Conservation (phyloP, 495 filamentous ascomycete genomes). For the Neurospora tetrasperma region DNA sequence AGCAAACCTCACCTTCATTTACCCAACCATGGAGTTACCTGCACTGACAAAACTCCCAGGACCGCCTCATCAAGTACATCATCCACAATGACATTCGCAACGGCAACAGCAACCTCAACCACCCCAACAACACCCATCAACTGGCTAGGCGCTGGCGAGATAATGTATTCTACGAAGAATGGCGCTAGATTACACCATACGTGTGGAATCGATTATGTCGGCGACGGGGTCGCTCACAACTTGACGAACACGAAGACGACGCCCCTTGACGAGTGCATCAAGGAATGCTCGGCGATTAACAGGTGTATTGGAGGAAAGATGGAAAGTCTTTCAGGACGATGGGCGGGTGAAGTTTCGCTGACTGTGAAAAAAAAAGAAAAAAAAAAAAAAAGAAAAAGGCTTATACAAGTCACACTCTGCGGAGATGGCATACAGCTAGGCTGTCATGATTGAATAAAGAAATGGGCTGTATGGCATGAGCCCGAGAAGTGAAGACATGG, state of each 20-base stretch:
- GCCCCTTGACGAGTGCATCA: conserved; percentile 14
- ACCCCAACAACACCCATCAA: neutral
- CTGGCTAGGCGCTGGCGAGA: conserved; percentile 8
- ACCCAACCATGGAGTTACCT: neutral
- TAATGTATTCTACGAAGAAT: conserved; percentile 4
- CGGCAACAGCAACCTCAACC: neutral
- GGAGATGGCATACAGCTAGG: conserved; percentile 12
- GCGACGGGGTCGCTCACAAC: conserved; percentile 7
- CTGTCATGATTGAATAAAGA: neutral
- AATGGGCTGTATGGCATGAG: neutral
- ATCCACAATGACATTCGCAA: neutral
- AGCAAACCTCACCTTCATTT: neutral
- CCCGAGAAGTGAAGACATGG: neutral
- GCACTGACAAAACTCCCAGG: neutral
- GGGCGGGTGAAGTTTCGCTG: neutral
- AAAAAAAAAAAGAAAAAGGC: conserved; percentile 5
- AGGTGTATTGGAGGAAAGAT: conserved; percentile 14
- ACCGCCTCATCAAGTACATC: neutral
- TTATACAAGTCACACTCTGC: conserved; percentile 10
- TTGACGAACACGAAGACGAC: conserved; percentile 3
- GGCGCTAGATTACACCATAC: conserved; percentile 10
- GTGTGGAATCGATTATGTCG: conserved; percentile 16
- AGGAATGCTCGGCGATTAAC: conserved; percentile 3
- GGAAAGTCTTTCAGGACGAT: conserved; percentile 7
- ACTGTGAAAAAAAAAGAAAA: neutral